Percentiles rank a stretch among this genome's conserved stretches.
Evolutionary conservation across 2,329 filamentous ascomycete species (phyloP).

Genomic region (Pezicula carpinea): DNA sequence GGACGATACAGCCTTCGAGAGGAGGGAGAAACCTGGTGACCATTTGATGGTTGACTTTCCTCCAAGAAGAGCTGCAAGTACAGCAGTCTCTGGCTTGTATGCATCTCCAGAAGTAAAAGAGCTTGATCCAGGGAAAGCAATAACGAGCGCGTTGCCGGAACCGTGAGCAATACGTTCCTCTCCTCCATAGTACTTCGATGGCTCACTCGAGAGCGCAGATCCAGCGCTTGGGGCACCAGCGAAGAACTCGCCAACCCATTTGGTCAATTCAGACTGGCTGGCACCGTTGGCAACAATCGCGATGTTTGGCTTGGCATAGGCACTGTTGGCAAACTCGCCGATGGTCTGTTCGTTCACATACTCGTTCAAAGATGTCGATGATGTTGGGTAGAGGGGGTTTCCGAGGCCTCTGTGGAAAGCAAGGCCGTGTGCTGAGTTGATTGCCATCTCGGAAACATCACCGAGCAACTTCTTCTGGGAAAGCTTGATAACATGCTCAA

Average conservation of each 20-base stretch:
- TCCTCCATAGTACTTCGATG: constrained; percentile 88
- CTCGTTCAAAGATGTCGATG: constrained; percentile 66
- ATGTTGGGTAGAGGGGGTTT: constrained; percentile 66
- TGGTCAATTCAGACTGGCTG: constrained; percentile 67
- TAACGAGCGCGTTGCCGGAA: constrained; percentile 75
- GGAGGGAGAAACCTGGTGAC: constrained; percentile 85
- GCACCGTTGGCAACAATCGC: constrained; percentile 88
- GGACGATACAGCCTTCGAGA: constrained; percentile 71
- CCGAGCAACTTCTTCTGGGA: constrained; percentile 70
- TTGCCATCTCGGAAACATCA: constrained; percentile 61
- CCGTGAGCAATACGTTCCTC: constrained; percentile 83
- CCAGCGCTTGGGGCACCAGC: constrained; percentile 56
- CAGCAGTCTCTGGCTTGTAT: constrained; percentile 85
- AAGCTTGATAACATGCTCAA: constrained; percentile 70
- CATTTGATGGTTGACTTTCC: constrained; percentile 93
- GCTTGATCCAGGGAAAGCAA: constrained; percentile 90
- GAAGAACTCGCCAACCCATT: constrained; percentile 95
- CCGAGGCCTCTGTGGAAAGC: constrained; percentile 95
- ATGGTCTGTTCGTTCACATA: constrained; percentile 77
- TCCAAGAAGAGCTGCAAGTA: constrained; percentile 84
- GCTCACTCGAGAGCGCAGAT: constrained; percentile 49
- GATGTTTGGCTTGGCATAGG: constrained; percentile 86
- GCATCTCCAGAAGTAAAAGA: constrained; percentile 60
- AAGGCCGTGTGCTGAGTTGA: constrained; percentile 79
- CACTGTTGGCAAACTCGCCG: constrained; percentile 68